A percentile compares a stretch with the other conserved stretches of the same genome.
Conservation (phyloP, 805 yeast genomes). For the Clavispora phyllophila region DNA sequence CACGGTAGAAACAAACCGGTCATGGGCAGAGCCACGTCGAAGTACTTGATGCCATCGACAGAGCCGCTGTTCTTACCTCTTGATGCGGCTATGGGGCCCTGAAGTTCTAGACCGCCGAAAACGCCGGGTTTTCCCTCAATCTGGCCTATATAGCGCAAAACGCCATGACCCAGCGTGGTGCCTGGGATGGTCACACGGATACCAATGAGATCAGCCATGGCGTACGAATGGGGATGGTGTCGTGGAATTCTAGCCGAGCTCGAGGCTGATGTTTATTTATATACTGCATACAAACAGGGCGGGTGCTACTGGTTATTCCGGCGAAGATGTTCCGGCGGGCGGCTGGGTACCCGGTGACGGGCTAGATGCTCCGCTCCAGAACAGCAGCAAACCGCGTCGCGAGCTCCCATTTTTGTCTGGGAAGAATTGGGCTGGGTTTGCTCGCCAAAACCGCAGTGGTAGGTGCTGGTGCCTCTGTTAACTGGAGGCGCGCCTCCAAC, state of each 20-base stretch:
- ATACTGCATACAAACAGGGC: background rate
- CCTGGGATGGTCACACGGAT: conserved; percentile 53
- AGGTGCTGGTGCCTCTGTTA: background rate
- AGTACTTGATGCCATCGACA: conserved; percentile 66
- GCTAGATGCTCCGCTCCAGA: background rate
- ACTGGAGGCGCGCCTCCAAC: background rate
- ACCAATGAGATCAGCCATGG: conserved; percentile 30
- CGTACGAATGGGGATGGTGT: background rate
- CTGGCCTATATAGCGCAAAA: conserved; percentile 64
- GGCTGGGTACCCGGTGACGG: too few relatives aligned
- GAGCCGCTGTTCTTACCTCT: conserved; percentile 87
- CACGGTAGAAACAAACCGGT: conserved; percentile 74
- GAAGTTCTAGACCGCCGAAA: conserved; percentile 83
- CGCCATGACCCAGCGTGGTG: conserved; percentile 54
- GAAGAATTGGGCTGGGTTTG: background rate
- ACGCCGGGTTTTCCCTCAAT: conserved; percentile 67
- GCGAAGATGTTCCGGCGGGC: too few relatives aligned
- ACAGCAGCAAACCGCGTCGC: background rate
- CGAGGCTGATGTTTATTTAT: background rate
- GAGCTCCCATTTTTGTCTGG: background rate
- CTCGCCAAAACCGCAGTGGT: background rate
- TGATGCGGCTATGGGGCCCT: conserved; percentile 51
- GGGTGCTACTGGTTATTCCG: too few relatives aligned
- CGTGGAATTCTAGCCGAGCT: background rate
- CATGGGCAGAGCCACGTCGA: conserved; percentile 55